A percentile compares a stretch with the other conserved stretches of the same genome.
Evolutionary conservation across 78 protist species (phyloP).

Genomic region (Chrysochromulina parva): DNA sequence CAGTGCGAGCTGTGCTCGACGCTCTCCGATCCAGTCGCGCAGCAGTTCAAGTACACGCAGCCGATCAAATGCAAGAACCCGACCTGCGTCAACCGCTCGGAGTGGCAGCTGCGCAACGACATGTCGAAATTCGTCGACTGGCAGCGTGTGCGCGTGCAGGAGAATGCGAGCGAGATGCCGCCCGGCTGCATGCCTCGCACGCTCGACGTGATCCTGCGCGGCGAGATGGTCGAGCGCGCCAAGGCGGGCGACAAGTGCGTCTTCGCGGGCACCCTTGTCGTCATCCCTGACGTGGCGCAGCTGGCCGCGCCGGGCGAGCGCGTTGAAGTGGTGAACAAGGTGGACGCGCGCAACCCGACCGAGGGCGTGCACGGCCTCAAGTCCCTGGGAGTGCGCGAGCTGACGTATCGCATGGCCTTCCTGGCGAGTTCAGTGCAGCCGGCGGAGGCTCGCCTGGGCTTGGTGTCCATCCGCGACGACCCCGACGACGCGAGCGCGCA

Average conservation of each 20-base stretch:
- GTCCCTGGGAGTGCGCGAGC: slow-evolving; percentile 92
- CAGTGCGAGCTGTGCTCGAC: slow-evolving; percentile 71
- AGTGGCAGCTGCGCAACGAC: slow-evolving; percentile 74
- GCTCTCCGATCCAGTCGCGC: slow-evolving; percentile 57
- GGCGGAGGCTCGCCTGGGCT: not conserved
- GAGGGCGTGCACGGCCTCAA: slow-evolving; percentile 92
- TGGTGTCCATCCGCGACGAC: slow-evolving; percentile 26
- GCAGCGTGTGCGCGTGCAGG: slow-evolving; percentile 91
- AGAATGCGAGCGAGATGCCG: slow-evolving; percentile 71
- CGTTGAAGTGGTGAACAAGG: not conserved
- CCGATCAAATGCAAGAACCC: slow-evolving; percentile 21
- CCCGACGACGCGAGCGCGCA: not conserved
- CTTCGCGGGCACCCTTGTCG: slow-evolving; percentile 94
- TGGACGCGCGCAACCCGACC: not conserved
- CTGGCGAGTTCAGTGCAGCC: slow-evolving; percentile 63
- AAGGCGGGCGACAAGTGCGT: slow-evolving; percentile 95
- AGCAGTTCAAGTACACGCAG: slow-evolving; percentile 95
- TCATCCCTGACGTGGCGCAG: slow-evolving; percentile 91
- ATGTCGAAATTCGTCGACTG: slow-evolving; percentile 88
- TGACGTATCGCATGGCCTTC: slow-evolving; percentile 87
- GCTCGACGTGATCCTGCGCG: slow-evolving; percentile 68
- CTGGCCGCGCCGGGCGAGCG: slow-evolving; percentile 21
- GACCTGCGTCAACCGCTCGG: slow-evolving; percentile 68
- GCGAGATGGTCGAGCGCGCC: slow-evolving; percentile 88
- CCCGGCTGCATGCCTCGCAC: slow-evolving; percentile 96